phyloP scores from a whole-genome alignment of 2,329 filamentous ascomycete genomes.

The Penicillium verrucosum region DNA sequence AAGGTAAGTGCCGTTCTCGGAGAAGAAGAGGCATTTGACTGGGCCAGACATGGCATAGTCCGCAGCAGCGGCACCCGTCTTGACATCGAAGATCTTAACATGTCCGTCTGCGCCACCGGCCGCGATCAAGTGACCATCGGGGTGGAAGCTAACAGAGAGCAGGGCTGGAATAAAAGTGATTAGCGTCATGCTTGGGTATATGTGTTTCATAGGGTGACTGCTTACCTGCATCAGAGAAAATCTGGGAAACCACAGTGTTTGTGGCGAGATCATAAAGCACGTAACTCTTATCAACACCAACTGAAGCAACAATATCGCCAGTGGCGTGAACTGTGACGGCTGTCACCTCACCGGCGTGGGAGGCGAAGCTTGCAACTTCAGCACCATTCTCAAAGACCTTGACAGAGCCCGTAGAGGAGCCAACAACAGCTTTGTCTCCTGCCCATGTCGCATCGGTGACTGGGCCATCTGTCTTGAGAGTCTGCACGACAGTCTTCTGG shows the following conservation, averaged over 20 bases:
- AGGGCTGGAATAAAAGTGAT: slow-evolving; percentile 54
- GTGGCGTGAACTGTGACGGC: slow-evolving; percentile 78
- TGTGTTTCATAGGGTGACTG: slow-evolving; percentile 9
- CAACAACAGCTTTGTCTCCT: slow-evolving; percentile 66
- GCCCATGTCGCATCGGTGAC: slow-evolving; percentile 62
- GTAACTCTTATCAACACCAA: slow-evolving; percentile 88
- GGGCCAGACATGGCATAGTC: slow-evolving; percentile 65
- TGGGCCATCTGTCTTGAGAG: slow-evolving; percentile 61
- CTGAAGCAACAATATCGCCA: slow-evolving; percentile 77
- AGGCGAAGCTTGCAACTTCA: slow-evolving; percentile 67
- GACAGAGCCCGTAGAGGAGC: slow-evolving; percentile 71
- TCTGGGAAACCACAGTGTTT: slow-evolving; percentile 68
- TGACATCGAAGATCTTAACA: slow-evolving; percentile 86
- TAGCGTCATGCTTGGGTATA: neutral
- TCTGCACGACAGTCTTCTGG: slow-evolving; percentile 69
- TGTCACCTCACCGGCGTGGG: slow-evolving; percentile 78
- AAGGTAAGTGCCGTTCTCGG: slow-evolving; percentile 96
- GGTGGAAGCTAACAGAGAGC: slow-evolving; percentile 81
- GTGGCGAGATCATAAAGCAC: slow-evolving; percentile 77
- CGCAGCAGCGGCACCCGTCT: slow-evolving; percentile 71
- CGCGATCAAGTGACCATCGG: slow-evolving; percentile 91
- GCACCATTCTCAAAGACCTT: slow-evolving; percentile 73
- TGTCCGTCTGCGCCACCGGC: slow-evolving; percentile 75
- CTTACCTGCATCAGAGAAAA: slow-evolving; percentile 77
- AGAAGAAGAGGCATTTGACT: slow-evolving; percentile 76